Percentiles rank a stretch among this genome's conserved stretches.
Conservation (phyloP, 331 rosid species). For the Quercus tomentella region DNA sequence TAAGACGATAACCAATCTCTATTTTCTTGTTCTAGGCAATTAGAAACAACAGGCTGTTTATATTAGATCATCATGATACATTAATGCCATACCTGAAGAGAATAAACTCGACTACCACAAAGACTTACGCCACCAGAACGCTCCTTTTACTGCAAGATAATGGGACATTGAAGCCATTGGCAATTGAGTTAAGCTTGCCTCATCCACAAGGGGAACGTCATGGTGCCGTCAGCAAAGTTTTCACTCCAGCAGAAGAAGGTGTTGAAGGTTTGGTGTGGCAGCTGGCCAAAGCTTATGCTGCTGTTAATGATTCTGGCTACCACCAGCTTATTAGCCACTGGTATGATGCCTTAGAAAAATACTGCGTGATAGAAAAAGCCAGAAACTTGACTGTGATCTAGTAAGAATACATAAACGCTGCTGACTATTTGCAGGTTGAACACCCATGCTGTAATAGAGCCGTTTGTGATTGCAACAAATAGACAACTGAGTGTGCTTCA, state of each 20-base stretch:
- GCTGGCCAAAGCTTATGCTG: conserved; percentile 85
- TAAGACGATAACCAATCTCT: not conserved
- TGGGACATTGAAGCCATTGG: conserved; percentile 77
- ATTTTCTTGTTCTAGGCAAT: conserved; percentile 54
- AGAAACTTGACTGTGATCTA: conserved; percentile 1
- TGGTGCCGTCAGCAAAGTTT: conserved; percentile 76
- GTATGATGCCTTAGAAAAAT: conserved; percentile 32
- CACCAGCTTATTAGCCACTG: conserved; percentile 96
- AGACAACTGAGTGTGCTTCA: conserved; percentile 81
- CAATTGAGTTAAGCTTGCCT: conserved; percentile 87
- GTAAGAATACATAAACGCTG: not conserved
- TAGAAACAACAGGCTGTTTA: conserved; percentile 51
- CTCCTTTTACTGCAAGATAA: conserved; percentile 68
- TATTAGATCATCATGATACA: conserved; percentile 84
- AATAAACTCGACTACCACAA: conserved; percentile 81
- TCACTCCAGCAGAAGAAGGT: conserved; percentile 53
- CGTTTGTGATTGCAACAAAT: conserved; percentile 80
- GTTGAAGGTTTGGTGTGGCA: conserved; percentile 78
- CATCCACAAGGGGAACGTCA: conserved; percentile 77
- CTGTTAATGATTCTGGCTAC: conserved; percentile 89
- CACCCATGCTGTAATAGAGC: conserved; percentile 95
- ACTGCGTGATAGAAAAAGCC: not conserved
- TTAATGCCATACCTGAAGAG: conserved; percentile 65
- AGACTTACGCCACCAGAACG: conserved; percentile 80
- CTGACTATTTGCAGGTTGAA: conserved; percentile 49